Percentiles rank a stretch among this genome's conserved stretches.
phyloP scores from a whole-genome alignment of 257 asterid species.

The Handroanthus guayacan region DNA sequence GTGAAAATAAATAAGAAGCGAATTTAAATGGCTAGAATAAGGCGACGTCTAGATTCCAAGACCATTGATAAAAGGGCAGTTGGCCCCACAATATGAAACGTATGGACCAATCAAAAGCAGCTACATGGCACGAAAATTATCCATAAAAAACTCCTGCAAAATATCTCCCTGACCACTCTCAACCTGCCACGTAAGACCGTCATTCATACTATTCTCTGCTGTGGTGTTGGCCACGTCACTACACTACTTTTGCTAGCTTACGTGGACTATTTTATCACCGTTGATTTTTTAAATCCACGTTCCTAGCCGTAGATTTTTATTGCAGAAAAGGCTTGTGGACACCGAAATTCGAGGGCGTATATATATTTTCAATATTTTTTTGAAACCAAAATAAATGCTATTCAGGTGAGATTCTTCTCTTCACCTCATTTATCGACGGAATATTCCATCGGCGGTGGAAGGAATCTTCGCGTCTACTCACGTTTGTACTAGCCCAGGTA shows the following conservation, averaged over 20 bases:
- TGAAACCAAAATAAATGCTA: constrained; percentile 7
- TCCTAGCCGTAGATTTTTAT: constrained; percentile 37
- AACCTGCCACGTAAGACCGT: constrained; percentile 41
- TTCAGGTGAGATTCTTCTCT: constrained; percentile 23
- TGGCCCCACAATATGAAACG: constrained; percentile 2
- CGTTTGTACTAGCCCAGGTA: constrained; percentile 39
- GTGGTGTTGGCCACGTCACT: constrained; percentile 47
- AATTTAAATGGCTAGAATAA: constrained; percentile 34
- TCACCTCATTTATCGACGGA: constrained; percentile 35
- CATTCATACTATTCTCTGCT: constrained; percentile 33
- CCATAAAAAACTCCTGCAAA: constrained; percentile 34
- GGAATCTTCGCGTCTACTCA: constrained; percentile 15
- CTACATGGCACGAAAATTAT: constrained; percentile 34
- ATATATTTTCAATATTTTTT: constrained; percentile 27
- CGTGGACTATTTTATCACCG: constrained; percentile 36
- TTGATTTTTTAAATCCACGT: background rate
- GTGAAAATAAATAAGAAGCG: background rate
- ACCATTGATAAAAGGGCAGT: constrained; percentile 13
- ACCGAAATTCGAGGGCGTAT: constrained; percentile 43
- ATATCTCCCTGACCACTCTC: constrained; percentile 47
- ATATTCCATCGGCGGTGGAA: constrained; percentile 36
- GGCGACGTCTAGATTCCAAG: constrained; percentile 35
- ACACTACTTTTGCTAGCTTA: background rate
- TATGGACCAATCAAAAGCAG: background rate
- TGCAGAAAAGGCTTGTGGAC: constrained; percentile 44